Evolutionary conservation across 1,139 yeast genomes (phyloP), one percentile per base, ranked within the genome.

Genomic region (Lodderomyces parapsilosis): DNA sequence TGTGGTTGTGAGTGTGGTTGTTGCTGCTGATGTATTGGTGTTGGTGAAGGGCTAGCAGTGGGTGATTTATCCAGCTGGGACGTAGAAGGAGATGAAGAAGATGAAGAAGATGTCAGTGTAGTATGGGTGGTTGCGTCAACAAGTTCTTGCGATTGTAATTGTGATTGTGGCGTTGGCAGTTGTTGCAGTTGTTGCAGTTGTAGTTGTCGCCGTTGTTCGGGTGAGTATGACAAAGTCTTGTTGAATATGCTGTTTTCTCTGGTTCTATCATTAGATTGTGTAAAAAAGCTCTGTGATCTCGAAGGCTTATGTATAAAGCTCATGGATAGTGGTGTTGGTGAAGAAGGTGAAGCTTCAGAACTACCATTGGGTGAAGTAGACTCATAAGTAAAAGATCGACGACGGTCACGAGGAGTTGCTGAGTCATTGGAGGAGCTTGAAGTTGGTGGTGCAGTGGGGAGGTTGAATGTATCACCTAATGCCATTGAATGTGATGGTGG

Each of bases 281-380:
- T 59, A 38, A 68, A 58, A 45, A 65, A 59, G 40, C 59, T 64
- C 19, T 51, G 51, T 15, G 74, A 57, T 37, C 78, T 53, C 32
- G 68, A 56, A 6, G 78, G 78, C 50, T 66, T 70, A 50, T 70
- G 76, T 49, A 72, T 65, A 50, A 68, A 66, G 42, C 62, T 59
- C 56, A 72, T 59, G 6, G 74, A 68, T 33, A 70, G 53, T 10
- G 71, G 68, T 39, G 45, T n/a, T 23, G 27, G 6, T 41, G 35
- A 36, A 27, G 42, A 10, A 19, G 17, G 39, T 15, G 41, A 15
- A 30, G 23, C 31, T n/a, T 4, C 27, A 14, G 37, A 4, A 24
- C 14, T 18, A 17, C 6, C 37, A 33, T 15, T 20, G 17, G 37
- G 37, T 36, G 31, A 13, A 20, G 33, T 23, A 6, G 28, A 20